Evolutionary conservation across 768 basidiomycete genomes (phyloP).

Genomic region (Lentinula sp.): DNA sequence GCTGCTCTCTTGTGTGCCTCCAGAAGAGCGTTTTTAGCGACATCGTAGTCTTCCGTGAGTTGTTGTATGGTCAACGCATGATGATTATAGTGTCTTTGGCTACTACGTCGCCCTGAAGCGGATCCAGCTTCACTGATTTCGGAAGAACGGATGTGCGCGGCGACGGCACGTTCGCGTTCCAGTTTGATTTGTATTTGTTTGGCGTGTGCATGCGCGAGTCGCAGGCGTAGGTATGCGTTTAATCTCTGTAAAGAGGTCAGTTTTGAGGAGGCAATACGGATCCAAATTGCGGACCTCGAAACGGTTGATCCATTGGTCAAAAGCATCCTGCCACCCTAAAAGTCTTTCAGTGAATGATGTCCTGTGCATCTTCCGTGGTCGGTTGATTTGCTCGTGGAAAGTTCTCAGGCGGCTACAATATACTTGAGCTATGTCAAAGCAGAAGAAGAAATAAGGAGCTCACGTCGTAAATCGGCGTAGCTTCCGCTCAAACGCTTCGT

Average conservation of each 20-base stretch:
- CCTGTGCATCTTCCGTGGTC: neutral
- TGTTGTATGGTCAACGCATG: neutral
- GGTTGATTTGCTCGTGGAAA: neutral
- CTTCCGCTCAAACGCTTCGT: constrained; percentile 2
- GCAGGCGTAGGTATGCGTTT: neutral
- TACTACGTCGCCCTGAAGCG: neutral
- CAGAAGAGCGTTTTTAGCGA: neutral
- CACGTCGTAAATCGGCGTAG: constrained; percentile 1
- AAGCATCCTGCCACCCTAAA: constrained; percentile 2
- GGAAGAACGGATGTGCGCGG: neutral
- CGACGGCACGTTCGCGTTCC: neutral
- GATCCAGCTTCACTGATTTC: neutral
- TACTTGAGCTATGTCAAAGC: neutral
- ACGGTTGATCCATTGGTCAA: constrained; percentile 3
- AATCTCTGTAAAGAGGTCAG: neutral
- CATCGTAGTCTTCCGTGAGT: neutral
- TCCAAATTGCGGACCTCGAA: neutral
- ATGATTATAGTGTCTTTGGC: neutral
- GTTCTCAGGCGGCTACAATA: neutral
- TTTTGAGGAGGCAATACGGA: neutral
- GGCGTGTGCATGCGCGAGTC: neutral
- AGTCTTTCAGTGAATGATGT: constrained; percentile 1
- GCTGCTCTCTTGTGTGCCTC: constrained; percentile 1
- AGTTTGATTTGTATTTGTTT: neutral
- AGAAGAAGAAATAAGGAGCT: neutral